phyloP scores from a whole-genome alignment of 2,329 filamentous ascomycete genomes.

The Monilinia polystroma region DNA sequence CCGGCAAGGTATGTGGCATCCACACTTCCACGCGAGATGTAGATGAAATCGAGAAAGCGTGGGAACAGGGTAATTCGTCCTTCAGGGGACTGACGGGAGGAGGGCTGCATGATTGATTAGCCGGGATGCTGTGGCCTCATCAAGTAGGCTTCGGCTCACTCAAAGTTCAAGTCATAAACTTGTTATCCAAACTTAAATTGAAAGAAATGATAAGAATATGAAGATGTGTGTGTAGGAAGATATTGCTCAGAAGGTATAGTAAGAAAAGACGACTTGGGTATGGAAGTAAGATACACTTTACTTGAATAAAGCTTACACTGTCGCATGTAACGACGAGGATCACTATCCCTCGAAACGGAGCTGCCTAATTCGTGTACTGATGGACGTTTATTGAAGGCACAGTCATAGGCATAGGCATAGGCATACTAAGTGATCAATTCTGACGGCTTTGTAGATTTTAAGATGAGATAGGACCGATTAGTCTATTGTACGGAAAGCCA shows the following conservation, averaged over 20 bases:
- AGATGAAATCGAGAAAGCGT: constrained; percentile 10
- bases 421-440: neutral
- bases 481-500: constrained; percentile 4
- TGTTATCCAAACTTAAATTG: neutral
- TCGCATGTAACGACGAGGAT: constrained; percentile 18
- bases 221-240: constrained; percentile 3
- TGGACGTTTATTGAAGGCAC: constrained; percentile 1
- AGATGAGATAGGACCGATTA: constrained; percentile 22
- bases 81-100: constrained; percentile 21
- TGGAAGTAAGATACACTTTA: constrained; percentile 7
- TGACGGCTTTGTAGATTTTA: neutral
- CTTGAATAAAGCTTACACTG: constrained; percentile 11
- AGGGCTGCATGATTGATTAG: constrained; percentile 20
- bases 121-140: constrained; percentile 4
- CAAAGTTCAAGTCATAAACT: neutral
- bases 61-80: constrained; percentile 16
- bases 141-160: neutral
- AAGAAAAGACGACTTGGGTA: neutral
- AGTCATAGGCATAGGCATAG: neutral
- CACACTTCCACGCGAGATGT: constrained; percentile 22
- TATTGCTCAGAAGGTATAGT: constrained; percentile 4
- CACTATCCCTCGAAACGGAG: constrained; percentile 7
- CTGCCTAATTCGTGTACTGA: constrained; percentile 17
- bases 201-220: neutral
- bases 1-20: constrained; percentile 20